Evolutionary conservation across 2,329 filamentous ascomycete species (phyloP).

Genomic region (Trichoderma cornu-damae): DNA sequence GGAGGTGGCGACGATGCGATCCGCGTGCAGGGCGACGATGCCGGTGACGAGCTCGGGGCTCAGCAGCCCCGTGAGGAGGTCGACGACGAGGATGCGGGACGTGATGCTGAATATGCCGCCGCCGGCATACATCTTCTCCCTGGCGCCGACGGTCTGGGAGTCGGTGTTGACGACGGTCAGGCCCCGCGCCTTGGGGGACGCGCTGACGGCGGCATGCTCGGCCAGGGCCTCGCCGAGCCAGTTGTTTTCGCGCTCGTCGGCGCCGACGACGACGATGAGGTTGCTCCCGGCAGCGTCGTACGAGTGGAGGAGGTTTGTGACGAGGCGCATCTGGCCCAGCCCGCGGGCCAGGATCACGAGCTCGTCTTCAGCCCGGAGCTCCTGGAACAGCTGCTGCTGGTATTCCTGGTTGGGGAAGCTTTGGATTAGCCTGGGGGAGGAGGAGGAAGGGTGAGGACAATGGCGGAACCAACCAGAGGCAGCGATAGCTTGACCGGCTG

Average conservation of each 20-base stretch:
- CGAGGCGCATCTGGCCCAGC: constrained; percentile 81
- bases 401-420: constrained; percentile 56
- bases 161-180: constrained; percentile 93
- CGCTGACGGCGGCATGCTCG: constrained; percentile 89
- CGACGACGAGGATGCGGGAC: constrained; percentile 89
- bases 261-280: constrained; percentile 80
- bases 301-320: constrained; percentile 94
- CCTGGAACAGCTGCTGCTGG: constrained; percentile 91
- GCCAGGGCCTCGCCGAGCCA: constrained; percentile 96
- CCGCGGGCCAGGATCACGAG: constrained; percentile 88
- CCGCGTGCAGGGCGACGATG: constrained; percentile 80
- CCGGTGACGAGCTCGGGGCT: constrained; percentile 82
- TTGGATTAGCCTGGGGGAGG: not conserved
- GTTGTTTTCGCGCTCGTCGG: constrained; percentile 87
- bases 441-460: not conserved
- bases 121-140: constrained; percentile 85
- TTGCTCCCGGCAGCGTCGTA: constrained; percentile 96
- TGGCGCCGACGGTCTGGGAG: constrained; percentile 74
- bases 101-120: constrained; percentile 96
- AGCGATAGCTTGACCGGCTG: constrained; percentile 77
- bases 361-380: constrained; percentile 85
- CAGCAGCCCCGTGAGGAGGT: constrained; percentile 78
- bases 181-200: constrained; percentile 73
- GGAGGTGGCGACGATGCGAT: constrained; percentile 78
- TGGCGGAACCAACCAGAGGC: constrained; percentile 42